Percentiles rank a stretch among this genome's conserved stretches.
These are phyloP conservation scores for Aegilops bicornis DNA, from an alignment of 176 grass and related monocot genomes.

Conservation along the genomic window DNA sequence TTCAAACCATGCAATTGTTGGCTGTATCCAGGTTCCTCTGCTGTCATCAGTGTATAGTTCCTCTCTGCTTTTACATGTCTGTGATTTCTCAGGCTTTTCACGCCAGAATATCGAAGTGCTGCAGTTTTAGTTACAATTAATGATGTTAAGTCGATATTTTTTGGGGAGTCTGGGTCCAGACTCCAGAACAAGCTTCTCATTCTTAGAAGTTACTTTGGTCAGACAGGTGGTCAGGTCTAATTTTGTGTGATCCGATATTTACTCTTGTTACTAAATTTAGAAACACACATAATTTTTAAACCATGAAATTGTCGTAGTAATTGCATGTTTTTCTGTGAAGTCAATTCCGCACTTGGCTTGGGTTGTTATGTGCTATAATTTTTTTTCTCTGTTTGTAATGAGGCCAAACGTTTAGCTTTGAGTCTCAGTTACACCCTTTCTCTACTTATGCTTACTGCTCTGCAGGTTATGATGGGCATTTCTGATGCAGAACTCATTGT, in stretches of 20 bases:
- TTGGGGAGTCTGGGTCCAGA: no score
- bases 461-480: slow-evolving; percentile 65
- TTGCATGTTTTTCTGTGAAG: neutral
- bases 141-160: neutral
- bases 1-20: neutral
- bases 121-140: neutral
- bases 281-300: neutral
- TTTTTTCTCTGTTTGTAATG: neutral
- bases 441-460: neutral
- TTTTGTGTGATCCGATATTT: neutral
- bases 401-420: neutral
- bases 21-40: no score
- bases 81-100: neutral
- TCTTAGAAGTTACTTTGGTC: neutral
- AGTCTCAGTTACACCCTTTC: neutral
- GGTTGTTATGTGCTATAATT: neutral
- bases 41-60: neutral
- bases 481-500: slow-evolving; percentile 66
- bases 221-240: neutral
- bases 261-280: neutral
- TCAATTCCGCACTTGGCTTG: neutral
- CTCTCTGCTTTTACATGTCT: no score
- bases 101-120: neutral
- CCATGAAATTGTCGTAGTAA: neutral
- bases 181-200: neutral